A percentile compares a stretch with the other conserved stretches of the same genome.
phyloP scores from a whole-genome alignment of 1,139 yeast species.

The Ogataea hybrid region DNA sequence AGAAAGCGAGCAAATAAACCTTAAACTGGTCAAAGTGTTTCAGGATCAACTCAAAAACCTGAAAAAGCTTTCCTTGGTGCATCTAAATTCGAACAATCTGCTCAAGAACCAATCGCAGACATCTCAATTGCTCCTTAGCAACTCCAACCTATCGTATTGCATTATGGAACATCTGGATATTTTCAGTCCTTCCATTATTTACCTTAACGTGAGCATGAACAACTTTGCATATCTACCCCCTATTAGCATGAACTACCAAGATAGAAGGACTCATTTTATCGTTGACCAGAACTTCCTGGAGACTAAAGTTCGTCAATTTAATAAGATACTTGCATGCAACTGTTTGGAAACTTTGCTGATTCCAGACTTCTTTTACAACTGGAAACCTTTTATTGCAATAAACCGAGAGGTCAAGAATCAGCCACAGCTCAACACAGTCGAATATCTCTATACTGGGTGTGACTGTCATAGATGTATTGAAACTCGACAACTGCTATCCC shows the following conservation, averaged over 20 bases:
- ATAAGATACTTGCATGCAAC: constrained; percentile 15
- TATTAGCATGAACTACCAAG: constrained; percentile 12
- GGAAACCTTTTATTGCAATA: constrained; percentile 29
- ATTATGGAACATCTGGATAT: constrained; percentile 16
- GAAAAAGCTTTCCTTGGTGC: constrained; percentile 22
- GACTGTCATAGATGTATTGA: constrained; percentile 17
- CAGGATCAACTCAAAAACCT: constrained; percentile 11
- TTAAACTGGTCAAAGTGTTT: constrained; percentile 12
- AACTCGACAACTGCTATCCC: constrained; percentile 10
- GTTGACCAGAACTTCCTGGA: constrained; percentile 19
- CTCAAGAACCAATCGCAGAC: constrained; percentile 20
- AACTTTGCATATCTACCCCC: constrained; percentile 23
- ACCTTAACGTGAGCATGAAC: constrained; percentile 23
- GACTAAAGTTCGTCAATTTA: constrained; percentile 17
- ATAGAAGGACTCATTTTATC: constrained; percentile 19
- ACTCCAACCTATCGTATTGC: constrained; percentile 21
- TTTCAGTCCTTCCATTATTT: constrained; percentile 15
- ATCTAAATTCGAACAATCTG: constrained; percentile 22
- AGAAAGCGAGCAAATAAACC: constrained; percentile 9
- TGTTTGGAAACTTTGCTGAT: constrained; percentile 22
- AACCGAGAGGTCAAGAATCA: constrained; percentile 1
- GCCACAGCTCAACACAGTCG: constrained; percentile 5
- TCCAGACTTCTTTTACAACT: constrained; percentile 32
- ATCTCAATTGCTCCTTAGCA: constrained; percentile 18
- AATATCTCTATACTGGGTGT: constrained; percentile 17